Percentiles rank a stretch among this genome's conserved stretches.
phyloP scores from a whole-genome alignment of 164 flowering plant species.

The Nymphaea colorata region DNA sequence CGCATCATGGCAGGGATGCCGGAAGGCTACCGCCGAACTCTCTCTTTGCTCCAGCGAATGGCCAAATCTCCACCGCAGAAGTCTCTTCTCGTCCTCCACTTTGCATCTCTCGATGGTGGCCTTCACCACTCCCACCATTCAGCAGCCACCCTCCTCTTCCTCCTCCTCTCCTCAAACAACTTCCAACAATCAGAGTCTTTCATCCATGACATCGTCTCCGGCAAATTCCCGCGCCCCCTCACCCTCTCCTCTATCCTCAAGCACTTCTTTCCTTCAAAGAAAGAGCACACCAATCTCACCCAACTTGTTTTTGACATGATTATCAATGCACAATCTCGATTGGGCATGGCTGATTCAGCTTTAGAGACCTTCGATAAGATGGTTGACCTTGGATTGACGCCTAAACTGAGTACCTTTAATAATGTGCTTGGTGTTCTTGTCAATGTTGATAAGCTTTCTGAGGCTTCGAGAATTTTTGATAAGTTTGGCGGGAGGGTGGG shows the following conservation, averaged over 20 bases:
- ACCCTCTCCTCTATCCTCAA: conserved; percentile 24
- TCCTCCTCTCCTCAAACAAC: conserved; percentile 30
- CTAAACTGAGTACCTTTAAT: conserved; percentile 33
- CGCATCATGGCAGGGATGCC: no score
- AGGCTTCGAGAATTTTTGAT: conserved; percentile 34
- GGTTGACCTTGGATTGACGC: conserved; percentile 23
- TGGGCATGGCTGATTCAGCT: conserved; percentile 22
- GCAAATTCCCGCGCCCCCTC: conserved; percentile 20
- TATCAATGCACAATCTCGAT: conserved; percentile 28
- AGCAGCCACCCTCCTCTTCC: conserved; percentile 23
- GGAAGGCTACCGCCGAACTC: conserved; percentile 5
- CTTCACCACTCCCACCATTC: conserved; percentile 29
- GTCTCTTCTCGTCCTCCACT: conserved; percentile 38
- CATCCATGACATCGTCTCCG: conserved; percentile 27
- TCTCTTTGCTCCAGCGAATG: conserved; percentile 25
- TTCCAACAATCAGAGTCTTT: conserved; percentile 33
- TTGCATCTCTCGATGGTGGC: conserved; percentile 21
- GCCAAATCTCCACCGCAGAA: conserved; percentile 50
- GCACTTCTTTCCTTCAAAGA: conserved; percentile 13
- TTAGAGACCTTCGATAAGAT: conserved; percentile 31
- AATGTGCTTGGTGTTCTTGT: conserved; percentile 23
- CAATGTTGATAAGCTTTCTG: conserved; percentile 19
- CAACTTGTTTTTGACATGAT: conserved; percentile 25
- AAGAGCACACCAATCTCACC: conserved; percentile 3
- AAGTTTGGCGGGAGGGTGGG: conserved; percentile 14